A percentile compares a stretch with the other conserved stretches of the same genome.
Conservation (phyloP, 331 rosid species). For the Malus hybrid region DNA sequence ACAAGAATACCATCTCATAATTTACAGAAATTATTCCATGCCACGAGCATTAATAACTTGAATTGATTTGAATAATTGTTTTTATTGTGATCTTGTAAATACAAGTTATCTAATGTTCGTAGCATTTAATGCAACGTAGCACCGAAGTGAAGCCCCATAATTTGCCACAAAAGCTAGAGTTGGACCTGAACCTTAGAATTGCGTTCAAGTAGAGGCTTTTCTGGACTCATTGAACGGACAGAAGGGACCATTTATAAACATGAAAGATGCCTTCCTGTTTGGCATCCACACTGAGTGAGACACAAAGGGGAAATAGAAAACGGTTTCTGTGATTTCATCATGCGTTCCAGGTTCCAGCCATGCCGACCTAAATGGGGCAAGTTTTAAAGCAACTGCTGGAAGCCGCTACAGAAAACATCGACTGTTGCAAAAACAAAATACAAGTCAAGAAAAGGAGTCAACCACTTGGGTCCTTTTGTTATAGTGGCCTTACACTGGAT, state of each 20-base stretch:
- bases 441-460: conserved; percentile 24
- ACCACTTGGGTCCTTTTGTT: conserved; percentile 22
- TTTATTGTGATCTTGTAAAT: too few species aligned
- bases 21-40: too few species aligned
- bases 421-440: conserved; percentile 3
- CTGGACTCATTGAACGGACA: not conserved
- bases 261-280: not conserved
- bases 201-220: not conserved
- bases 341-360: not conserved
- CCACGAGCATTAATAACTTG: too few species aligned
- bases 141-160: too few species aligned
- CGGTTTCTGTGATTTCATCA: not conserved
- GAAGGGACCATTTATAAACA: not conserved
- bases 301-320: not conserved
- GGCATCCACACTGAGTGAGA: not conserved
- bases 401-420: not conserved
- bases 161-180: not conserved
- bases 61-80: too few species aligned
- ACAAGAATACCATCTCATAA: too few species aligned
- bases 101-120: too few species aligned
- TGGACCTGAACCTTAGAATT: not conserved
- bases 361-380: conserved; percentile 7
- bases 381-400: conserved; percentile 23
- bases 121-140: too few species aligned
- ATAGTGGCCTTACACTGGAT: conserved; percentile 2